Conservation (phyloP, 345 rosid genomes). For the Salix purpurea region DNA sequence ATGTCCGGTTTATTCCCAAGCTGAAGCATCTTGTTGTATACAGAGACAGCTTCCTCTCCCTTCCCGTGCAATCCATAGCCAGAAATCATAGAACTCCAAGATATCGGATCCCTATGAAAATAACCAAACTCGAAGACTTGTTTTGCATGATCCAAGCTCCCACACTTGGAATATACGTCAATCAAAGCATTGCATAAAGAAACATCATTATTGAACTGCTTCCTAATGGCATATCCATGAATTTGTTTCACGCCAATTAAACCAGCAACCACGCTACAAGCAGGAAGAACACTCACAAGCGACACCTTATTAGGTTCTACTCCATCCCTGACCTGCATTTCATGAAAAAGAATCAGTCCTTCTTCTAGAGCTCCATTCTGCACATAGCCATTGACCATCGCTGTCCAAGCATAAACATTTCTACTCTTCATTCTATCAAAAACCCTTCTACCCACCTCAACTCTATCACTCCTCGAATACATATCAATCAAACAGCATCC, state of each 20-base stretch:
- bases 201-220: slow-evolving; percentile 25
- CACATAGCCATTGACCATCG: slow-evolving; percentile 58
- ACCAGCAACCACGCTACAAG: slow-evolving; percentile 45
- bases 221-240: slow-evolving; percentile 57
- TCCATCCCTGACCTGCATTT: slow-evolving; percentile 44
- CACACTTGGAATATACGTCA: slow-evolving; percentile 61
- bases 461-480: slow-evolving; percentile 41
- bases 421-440: slow-evolving; percentile 41
- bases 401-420: slow-evolving; percentile 62
- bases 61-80: slow-evolving; percentile 70
- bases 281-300: slow-evolving; percentile 57
- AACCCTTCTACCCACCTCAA: slow-evolving; percentile 29
- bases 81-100: slow-evolving; percentile 69
- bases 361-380: slow-evolving; percentile 40
- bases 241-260: slow-evolving; percentile 49
- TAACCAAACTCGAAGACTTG: slow-evolving; percentile 38
- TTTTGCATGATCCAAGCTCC: slow-evolving; percentile 50
- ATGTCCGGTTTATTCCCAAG: slow-evolving; percentile 47
- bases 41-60: slow-evolving; percentile 51
- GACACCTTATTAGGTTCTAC: slow-evolving; percentile 53
- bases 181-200: slow-evolving; percentile 59
- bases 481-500: slow-evolving; percentile 61
- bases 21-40: slow-evolving; percentile 49
- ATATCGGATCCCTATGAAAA: slow-evolving; percentile 42
- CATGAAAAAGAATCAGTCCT: slow-evolving; percentile 46